Evolutionary conservation across 164 flowering plant species (phyloP), one percentile per base, ranked within the genome.

Genomic region (Tetrastigma voinierianum): DNA sequence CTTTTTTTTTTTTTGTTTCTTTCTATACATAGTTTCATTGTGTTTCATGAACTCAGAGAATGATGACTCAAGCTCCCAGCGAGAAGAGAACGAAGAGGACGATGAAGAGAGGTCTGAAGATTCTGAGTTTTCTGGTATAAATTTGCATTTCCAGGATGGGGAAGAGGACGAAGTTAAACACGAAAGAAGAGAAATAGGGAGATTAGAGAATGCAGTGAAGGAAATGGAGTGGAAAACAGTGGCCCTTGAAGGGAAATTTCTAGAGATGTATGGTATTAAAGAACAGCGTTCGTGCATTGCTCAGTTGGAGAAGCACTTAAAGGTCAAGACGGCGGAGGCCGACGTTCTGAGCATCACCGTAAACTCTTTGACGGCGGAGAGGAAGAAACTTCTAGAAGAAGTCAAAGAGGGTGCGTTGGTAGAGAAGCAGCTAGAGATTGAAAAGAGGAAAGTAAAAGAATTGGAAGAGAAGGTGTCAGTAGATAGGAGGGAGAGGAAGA

Each of bases 211-310:
- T 46, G 9, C 46, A 4, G 51, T 59, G 12, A 59, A 19, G 45
- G 57, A 64, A 10, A 14, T 67, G 49, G 58, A 73, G 58, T 20
- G 55, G 49, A 64, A 57, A 61, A 60, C 25, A 17, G 19, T 25
- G 51, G 45, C 19, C 21, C 54, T 68, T 47, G 62, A 68, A 46
- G n/a, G 62, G n/a, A 68, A 67, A 54, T 14, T 48, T 20, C 66
- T 59, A 43, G 72, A 68, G 16, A 57, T 68, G 9, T 40, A 59
- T 21, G 56, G 18, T 15, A 57, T 68, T 4, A 59, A 73, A 68
- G 72, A 68, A 47, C 45, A 68, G 23, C 44, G 54, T 24, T 53
- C 68, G 13, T 59, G 53, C 15, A 13, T 18, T 51, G 55, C 51
- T 18, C 45, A 54, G 2, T 23, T 73, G 51, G 65, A 46, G 23